Evolutionary conservation across 1,139 yeast species (phyloP).

Genomic region (Pichia sp.): DNA sequence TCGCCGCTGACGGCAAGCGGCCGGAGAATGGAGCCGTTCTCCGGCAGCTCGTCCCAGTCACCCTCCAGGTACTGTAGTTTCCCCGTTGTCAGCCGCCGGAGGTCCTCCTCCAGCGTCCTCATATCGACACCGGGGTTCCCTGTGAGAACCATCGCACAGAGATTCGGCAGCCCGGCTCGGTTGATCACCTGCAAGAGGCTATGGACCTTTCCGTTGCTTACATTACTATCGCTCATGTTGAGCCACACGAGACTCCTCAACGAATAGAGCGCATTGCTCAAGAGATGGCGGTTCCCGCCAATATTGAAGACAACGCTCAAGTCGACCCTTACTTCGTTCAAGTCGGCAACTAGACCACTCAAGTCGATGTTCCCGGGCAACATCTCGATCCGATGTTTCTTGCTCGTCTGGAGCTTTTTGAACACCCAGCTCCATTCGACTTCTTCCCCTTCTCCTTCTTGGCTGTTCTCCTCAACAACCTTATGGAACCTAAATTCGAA

Average conservation of each 20-base stretch:
- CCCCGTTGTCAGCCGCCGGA: slow-evolving; percentile 8
- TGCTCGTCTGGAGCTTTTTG: slow-evolving; percentile 7
- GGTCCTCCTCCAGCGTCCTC: slow-evolving; percentile 11
- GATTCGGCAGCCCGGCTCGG: slow-evolving; percentile 8
- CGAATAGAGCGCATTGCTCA: slow-evolving; percentile 10
- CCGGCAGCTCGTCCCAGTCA: slow-evolving; percentile 3
- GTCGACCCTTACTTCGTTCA: slow-evolving; percentile 6
- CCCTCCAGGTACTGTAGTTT: slow-evolving; percentile 17
- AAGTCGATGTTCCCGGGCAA: slow-evolving; percentile 16
- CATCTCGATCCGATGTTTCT: slow-evolving; percentile 16
- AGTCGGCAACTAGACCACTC: slow-evolving; percentile 10
- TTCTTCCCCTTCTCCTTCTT: background rate
- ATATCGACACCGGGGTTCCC: slow-evolving; percentile 8
- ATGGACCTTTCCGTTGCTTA: slow-evolving; percentile 9
- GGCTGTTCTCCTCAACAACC: background rate
- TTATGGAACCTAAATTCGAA: slow-evolving; percentile 10
- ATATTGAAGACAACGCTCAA: slow-evolving; percentile 12
- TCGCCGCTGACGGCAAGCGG: slow-evolving; percentile 4
- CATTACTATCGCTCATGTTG: slow-evolving; percentile 7
- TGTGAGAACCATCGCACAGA: slow-evolving; percentile 14
- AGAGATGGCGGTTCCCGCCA: slow-evolving; percentile 5
- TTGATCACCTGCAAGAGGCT: slow-evolving; percentile 16
- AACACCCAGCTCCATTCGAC: slow-evolving; percentile 15
- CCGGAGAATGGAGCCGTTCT: background rate
- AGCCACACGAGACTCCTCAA: slow-evolving; percentile 15